phyloP scores from a whole-genome alignment of 192 early-diverging fungal genomes.

The Funneliformis geosporum region DNA sequence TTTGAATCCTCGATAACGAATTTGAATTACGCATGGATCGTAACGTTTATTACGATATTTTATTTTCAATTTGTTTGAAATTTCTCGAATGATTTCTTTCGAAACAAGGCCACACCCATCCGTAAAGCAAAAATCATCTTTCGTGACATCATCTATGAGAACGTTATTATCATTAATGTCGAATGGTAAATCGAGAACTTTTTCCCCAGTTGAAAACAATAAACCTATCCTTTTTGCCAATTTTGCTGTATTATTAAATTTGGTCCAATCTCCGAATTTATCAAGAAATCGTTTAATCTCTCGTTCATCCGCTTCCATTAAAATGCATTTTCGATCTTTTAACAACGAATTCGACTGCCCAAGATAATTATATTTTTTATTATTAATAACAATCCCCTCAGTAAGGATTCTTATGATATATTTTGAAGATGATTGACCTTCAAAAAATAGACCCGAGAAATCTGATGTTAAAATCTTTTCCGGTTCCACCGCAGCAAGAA shows the following conservation, averaged over 20 bases:
- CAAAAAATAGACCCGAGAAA: neutral
- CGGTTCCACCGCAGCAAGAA: neutral
- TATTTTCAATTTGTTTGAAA: neutral
- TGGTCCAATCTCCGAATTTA: neutral
- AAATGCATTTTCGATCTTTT: neutral
- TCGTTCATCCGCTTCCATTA: neutral
- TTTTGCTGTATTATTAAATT: neutral
- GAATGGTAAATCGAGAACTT: neutral
- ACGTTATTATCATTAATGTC: neutral
- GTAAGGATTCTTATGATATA: constrained; percentile 2
- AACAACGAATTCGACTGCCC: neutral
- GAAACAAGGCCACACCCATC: neutral
- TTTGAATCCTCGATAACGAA: constrained; percentile 8
- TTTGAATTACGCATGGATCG: neutral
- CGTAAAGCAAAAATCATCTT: neutral
- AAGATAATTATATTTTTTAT: neutral
- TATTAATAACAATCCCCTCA: neutral
- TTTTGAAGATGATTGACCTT: neutral
- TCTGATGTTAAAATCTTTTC: neutral
- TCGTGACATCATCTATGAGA: neutral
- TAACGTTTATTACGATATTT: neutral
- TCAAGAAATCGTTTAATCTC: neutral
- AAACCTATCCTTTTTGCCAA: neutral
- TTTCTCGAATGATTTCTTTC: neutral
- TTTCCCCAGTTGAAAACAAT: neutral